phyloP scores from a whole-genome alignment of 192 early-diverging fungal genomes.

The Geosiphon pyriformis region DNA sequence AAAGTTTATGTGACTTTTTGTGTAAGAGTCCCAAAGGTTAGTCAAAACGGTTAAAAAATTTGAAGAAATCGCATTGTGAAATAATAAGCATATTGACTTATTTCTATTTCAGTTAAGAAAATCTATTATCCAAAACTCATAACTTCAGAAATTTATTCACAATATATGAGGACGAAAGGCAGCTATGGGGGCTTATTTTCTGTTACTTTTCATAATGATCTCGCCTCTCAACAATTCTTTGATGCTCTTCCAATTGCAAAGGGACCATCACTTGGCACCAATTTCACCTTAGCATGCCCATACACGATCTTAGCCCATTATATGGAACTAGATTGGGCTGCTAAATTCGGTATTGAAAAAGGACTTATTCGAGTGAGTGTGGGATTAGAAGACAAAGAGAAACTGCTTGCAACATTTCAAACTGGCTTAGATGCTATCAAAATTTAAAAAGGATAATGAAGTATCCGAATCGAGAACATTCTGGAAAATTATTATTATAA shows the following conservation, averaged over 20 bases:
- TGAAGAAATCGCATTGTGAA: background rate
- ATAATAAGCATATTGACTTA: background rate
- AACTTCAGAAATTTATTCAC: conserved; percentile 61
- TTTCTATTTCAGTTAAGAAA: conserved; percentile 48
- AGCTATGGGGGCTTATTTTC: conserved; percentile 92
- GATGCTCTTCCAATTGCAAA: conserved; percentile 79
- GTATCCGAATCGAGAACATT: no score
- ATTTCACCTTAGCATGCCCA: conserved; percentile 91
- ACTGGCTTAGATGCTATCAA: conserved; percentile 61
- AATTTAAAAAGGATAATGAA: no score
- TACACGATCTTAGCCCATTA: conserved; percentile 97
- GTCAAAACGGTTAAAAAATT: background rate
- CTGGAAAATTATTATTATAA: no score
- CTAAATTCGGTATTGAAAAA: conserved; percentile 65
- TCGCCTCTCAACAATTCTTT: conserved; percentile 63
- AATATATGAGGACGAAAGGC: conserved; percentile 50
- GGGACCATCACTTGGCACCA: conserved; percentile 94
- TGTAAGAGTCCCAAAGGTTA: conserved; percentile 63
- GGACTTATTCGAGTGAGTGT: conserved; percentile 83
- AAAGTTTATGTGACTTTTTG: conserved; percentile 70
- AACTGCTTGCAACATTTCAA: conserved; percentile 66
- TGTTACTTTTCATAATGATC: conserved; percentile 57
- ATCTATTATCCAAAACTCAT: conserved; percentile 87
- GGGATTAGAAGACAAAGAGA: conserved; percentile 73
- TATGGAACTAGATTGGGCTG: conserved; percentile 91